Conservation (phyloP, 305 asterid genomes). For the Fraxinus platypoda region DNA sequence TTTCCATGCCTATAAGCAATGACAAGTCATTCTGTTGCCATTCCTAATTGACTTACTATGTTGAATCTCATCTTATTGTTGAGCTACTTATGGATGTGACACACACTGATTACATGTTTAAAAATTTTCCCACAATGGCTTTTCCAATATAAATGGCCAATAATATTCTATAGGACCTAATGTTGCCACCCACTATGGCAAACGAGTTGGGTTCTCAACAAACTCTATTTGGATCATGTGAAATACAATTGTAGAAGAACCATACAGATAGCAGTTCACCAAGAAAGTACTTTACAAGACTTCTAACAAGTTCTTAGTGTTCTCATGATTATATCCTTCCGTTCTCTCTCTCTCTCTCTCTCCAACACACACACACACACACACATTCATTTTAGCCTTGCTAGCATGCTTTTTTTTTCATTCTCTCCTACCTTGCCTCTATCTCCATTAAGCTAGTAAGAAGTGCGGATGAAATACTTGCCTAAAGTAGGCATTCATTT, state of each 20-base stretch:
- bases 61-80: background rate
- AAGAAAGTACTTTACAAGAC: background rate
- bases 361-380: background rate
- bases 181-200: background rate
- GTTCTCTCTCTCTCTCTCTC: background rate
- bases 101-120: background rate
- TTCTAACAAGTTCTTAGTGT: background rate
- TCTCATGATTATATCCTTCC: background rate
- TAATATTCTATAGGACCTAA: background rate
- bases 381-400: background rate
- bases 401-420: background rate
- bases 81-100: background rate
- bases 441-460: background rate
- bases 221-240: background rate
- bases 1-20: background rate
- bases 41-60: background rate
- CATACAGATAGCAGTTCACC: background rate
- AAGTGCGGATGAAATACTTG: background rate
- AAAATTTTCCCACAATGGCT: background rate
- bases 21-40: background rate
- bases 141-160: background rate
- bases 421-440: background rate
- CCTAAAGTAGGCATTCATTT: background rate
- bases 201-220: background rate
- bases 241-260: background rate